Conservation (phyloP, 192 early-diverging fungal species). For the Anaeromyces robustus region DNA sequence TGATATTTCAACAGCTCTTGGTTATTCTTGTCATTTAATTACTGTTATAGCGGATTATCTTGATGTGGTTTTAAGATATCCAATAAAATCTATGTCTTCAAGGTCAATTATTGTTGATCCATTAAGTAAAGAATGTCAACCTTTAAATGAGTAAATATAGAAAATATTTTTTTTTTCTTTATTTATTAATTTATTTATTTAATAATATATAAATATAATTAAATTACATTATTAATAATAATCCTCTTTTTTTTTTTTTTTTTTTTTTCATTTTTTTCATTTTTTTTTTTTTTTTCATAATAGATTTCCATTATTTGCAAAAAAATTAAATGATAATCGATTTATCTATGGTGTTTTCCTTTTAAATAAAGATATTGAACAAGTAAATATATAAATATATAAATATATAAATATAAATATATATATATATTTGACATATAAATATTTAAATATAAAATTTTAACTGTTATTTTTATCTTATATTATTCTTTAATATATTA, state of each 20-base stretch:
- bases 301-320: constrained; percentile 62
- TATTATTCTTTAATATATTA: no score
- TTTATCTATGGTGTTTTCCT: constrained; percentile 77
- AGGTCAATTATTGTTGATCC: constrained; percentile 42
- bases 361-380: constrained; percentile 74
- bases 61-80: constrained; percentile 51
- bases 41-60: constrained; percentile 55
- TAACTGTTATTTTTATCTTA: no score
- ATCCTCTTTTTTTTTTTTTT: not conserved
- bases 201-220: not conserved
- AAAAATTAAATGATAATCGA: constrained; percentile 44
- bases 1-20: constrained; percentile 45
- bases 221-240: constrained; percentile 16
- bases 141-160: not conserved
- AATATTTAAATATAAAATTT: no score
- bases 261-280: not conserved
- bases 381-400: constrained; percentile 24
- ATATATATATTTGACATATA: no score
- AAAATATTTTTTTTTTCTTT: no score
- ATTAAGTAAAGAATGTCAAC: constrained; percentile 21
- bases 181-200: not conserved
- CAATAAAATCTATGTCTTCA: constrained; percentile 58
- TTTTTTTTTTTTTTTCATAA: not conserved
- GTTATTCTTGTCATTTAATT: constrained; percentile 50
- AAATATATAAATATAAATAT: no score